phyloP scores from a whole-genome alignment of 148 eudicot species.

The Nepenthes mirabilis region DNA sequence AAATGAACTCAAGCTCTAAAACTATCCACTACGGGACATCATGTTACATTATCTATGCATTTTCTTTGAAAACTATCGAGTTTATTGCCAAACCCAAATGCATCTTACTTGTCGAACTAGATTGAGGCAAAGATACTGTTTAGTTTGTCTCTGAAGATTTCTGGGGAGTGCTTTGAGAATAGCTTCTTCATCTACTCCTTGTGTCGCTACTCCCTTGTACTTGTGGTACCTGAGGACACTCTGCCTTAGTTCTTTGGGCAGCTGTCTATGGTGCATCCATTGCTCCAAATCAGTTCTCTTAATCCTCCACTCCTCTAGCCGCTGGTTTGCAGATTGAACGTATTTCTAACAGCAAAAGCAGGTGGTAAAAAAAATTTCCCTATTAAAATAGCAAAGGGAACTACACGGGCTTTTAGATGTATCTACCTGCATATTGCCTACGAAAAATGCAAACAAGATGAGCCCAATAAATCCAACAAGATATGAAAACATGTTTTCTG shows the following conservation, averaged over 20 bases:
- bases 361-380: too few species aligned
- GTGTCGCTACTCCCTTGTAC: slow-evolving; percentile 46
- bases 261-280: slow-evolving; percentile 55
- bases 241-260: slow-evolving; percentile 43
- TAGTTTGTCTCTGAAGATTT: slow-evolving; percentile 42
- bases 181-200: slow-evolving; percentile 44
- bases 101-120: slow-evolving; percentile 36
- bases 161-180: slow-evolving; percentile 36
- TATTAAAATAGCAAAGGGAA: neutral
- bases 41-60: neutral
- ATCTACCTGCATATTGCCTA: slow-evolving; percentile 48
- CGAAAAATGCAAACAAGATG: slow-evolving; percentile 27
- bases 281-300: slow-evolving; percentile 47
- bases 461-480: slow-evolving; percentile 30
- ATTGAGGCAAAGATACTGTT: slow-evolving; percentile 41
- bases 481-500: slow-evolving; percentile 31
- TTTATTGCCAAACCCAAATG: neutral
- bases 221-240: slow-evolving; percentile 29
- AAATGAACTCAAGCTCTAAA: neutral
- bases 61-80: neutral
- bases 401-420: neutral
- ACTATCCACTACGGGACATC: neutral
- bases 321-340: slow-evolving; percentile 29
- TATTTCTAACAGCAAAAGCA: slow-evolving; percentile 22
- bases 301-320: slow-evolving; percentile 51